phyloP scores from a whole-genome alignment of 2,329 filamentous ascomycete species.

The Ophiocordyceps robertsii region DNA sequence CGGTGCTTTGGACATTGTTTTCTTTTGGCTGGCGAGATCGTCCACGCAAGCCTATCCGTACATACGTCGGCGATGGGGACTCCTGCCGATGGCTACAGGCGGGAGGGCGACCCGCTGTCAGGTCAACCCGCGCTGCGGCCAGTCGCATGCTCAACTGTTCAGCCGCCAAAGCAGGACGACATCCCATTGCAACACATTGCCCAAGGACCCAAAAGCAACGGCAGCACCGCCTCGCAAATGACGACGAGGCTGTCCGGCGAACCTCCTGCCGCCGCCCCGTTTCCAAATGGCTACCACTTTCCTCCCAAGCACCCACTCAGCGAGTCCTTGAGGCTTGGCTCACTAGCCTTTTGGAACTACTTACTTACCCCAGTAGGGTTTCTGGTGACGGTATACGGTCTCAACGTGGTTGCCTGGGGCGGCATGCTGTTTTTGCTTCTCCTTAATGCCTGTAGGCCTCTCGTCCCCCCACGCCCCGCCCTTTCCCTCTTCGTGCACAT shows the following conservation, averaged over 20 bases:
- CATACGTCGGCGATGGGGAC: constrained; percentile 2
- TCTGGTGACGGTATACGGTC: constrained; percentile 61
- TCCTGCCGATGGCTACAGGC: constrained; percentile 6
- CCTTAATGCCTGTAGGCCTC: constrained; percentile 45
- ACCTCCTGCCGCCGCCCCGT: constrained; percentile 24
- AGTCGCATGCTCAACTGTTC: constrained; percentile 5
- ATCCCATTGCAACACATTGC: background rate
- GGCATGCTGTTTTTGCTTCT: constrained; percentile 82
- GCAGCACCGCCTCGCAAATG: background rate
- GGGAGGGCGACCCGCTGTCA: constrained; percentile 20
- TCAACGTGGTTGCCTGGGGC: constrained; percentile 80
- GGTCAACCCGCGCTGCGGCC: constrained; percentile 9
- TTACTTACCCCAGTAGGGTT: constrained; percentile 64
- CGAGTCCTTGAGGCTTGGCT: constrained; percentile 42
- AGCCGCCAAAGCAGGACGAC: background rate
- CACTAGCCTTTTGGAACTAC: constrained; percentile 57
- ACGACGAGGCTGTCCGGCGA: constrained; percentile 4
- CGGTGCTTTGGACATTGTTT: no score
- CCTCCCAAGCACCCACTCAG: constrained; percentile 46
- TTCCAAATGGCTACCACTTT: constrained; percentile 53
- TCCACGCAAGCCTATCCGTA: no score
- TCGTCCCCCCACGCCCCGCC: no score
- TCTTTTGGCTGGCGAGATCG: no score
- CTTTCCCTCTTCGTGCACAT: background rate
- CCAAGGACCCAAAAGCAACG: background rate